A percentile compares a stretch with the other conserved stretches of the same genome.
Evolutionary conservation across 2,329 filamentous ascomycete species (phyloP).

Genomic region (Fusarium sp.): DNA sequence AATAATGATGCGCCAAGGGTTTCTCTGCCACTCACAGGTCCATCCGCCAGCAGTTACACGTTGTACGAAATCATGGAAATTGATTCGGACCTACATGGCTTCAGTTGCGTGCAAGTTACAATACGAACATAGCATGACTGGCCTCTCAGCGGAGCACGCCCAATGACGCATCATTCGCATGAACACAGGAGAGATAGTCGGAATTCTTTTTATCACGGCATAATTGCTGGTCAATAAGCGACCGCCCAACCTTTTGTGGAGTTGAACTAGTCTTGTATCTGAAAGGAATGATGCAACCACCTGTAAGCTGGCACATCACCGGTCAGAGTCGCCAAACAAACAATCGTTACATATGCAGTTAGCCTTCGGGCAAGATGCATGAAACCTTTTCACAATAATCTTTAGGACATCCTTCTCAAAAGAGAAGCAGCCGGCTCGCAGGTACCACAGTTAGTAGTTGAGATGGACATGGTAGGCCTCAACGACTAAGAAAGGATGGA

Average conservation of each 20-base stretch:
- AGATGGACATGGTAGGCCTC: conserved; percentile 20
- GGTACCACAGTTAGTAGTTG: neutral
- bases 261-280: conserved; percentile 18
- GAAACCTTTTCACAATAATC: conserved; percentile 20
- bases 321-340: conserved; percentile 26
- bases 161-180: neutral
- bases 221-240: conserved; percentile 12
- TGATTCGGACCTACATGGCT: conserved; percentile 6
- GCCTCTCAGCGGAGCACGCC: neutral
- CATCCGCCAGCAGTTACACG: conserved; percentile 20
- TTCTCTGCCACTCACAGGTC: conserved; percentile 15
- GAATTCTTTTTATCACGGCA: neutral
- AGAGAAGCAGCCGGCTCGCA: neutral
- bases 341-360: conserved; percentile 33
- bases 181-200: conserved; percentile 1
- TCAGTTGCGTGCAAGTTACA: neutral
- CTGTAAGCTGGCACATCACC: conserved; percentile 20
- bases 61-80: conserved; percentile 18
- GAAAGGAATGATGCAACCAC: conserved; percentile 24
- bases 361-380: conserved; percentile 24
- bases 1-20: conserved; percentile 28
- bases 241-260: neutral
- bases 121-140: neutral
- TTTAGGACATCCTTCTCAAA: conserved; percentile 6
- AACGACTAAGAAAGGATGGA: conserved; percentile 18